Base-by-base conservation (phyloP, 2,329 filamentous ascomycete species). In the Fusarium pilosicola region DNA sequence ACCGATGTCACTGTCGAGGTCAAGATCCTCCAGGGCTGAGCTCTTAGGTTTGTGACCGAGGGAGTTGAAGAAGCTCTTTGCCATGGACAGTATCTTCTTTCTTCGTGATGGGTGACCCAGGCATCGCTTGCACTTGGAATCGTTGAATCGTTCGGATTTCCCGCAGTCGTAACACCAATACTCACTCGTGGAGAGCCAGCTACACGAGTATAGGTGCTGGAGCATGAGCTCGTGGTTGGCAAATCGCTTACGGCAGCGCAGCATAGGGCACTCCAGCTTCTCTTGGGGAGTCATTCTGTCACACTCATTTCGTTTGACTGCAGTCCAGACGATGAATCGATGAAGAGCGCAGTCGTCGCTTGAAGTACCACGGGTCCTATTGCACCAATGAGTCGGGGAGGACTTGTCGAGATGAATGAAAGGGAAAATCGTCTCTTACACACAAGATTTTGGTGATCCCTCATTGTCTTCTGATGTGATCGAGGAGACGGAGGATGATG, bases 121-220 rank as follows among this genome's bases (percentile, higher is more conserved):
- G 72, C 86, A 88, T 44, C 83, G 83, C 62, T 84, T 85, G 80
- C 86, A 88, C 75, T 85, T 80, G 72, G 83, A 80, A 71, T 89
- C 86, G 79, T 85, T 85, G 78, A 89, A 88, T 42, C 83, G 82
- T 77, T 89, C 88, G 63, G 86, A 81, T 74, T 83, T 84, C 76
- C 82, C 85, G 75, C 88, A 88, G 42, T 88, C 85, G 76, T 87
- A 89, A 76, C 88, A 90, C 82, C 86, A 85, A 73, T 89, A 89
- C 81, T 89, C 86, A 65, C 86, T 86, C 7, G 83, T 83, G 32
- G 82, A 77, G 38, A 89, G 83, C 75, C 86, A 82, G 36, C 83
- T 80, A 76, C 87, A 89, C 44, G 78, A 79, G 65, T 86, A 84
- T 15, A 89, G 80, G 70, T 89, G 88, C 74, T 83, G 84, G 56